Evolutionary conservation across 2,329 filamentous ascomycete genomes (phyloP), one percentile per base, ranked within the genome.

Genomic region (Epichloe brachyelytri): DNA sequence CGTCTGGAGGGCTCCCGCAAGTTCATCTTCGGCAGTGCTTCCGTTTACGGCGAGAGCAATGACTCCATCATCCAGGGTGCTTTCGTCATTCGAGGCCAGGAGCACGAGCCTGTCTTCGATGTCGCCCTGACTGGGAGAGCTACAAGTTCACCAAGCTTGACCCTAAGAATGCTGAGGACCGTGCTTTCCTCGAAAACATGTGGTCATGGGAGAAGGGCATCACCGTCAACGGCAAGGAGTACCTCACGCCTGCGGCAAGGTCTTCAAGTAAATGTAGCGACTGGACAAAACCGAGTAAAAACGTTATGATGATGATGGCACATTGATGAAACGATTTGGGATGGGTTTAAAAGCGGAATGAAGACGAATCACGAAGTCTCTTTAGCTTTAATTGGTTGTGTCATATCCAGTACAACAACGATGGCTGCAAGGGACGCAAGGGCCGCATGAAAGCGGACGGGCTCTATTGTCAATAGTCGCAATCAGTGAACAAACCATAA

Each of bases 61-160:
- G 80, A 90, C 78, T 94, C 86, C 56, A 74, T 95, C 68, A 88
- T 98, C 67, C 78, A 86, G 71, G 93, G 93, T 76, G 93, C 88
- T 58, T 97, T 96, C 74, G 74, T 98, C 69, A 79, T 96, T 76
- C 91, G 93, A 67, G 93, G 93, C 61, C 83, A 97, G 70, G 88
- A 98, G 26, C 81, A 78, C 70, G 63, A 78, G 49, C 86, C 88
- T 55, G 93, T 89, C 63, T 96, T 98, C 70, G 88, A 97, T 63
- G 93, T 98, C 64, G 93, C 91, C 67, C 93, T 64, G 93, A 98
- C 75, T 89, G 80, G 71, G 93, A 98, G 82, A 91, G 86, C 77
- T 98, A 97, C 80, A 72, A 80, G 62, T 97, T 97, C 83, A 85
- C 75, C 71, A 97, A 96, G 85, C 88, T 98, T 64, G 91, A 98